Evolutionary conservation across 2,329 filamentous ascomycete genomes (phyloP).

Genomic region (Pseudocercospora macadamiae): DNA sequence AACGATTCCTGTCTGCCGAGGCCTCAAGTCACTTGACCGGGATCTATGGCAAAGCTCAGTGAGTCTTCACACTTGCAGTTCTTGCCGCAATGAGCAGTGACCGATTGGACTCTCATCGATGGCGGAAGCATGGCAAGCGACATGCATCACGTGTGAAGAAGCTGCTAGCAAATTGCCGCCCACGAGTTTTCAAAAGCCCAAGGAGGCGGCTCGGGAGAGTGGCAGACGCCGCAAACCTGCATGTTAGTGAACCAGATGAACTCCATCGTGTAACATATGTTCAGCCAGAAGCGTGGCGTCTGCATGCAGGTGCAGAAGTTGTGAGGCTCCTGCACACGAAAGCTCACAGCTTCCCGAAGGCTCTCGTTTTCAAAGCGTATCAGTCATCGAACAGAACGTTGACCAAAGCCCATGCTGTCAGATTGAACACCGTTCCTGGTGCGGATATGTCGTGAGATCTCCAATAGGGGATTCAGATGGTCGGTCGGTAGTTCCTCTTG

Average conservation of each 20-base stretch:
- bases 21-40: not conserved
- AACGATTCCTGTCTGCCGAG: not conserved
- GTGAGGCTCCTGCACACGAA: not conserved
- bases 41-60: not conserved
- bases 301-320: not conserved
- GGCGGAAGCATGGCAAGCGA: not conserved
- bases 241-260: not conserved
- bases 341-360: too few species aligned
- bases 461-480: too few species aligned
- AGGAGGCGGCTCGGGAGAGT: not conserved
- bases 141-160: not conserved
- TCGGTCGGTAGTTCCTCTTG: not conserved
- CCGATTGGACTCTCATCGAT: not conserved
- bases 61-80: not conserved
- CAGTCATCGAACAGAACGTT: too few species aligned
- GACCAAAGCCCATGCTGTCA: too few species aligned
- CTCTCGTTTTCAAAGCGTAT: too few species aligned
- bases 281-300: not conserved
- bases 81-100: not conserved
- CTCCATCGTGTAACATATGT: not conserved
- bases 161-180: not conserved
- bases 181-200: not conserved
- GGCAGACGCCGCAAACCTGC: conserved; percentile 1
- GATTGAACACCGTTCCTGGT: too few species aligned
- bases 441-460: too few species aligned